Percentiles rank a stretch among this genome's conserved stretches.
Evolutionary conservation across 2,329 filamentous ascomycete genomes (phyloP).

Genomic region (Macroventuria anomochaeta): DNA sequence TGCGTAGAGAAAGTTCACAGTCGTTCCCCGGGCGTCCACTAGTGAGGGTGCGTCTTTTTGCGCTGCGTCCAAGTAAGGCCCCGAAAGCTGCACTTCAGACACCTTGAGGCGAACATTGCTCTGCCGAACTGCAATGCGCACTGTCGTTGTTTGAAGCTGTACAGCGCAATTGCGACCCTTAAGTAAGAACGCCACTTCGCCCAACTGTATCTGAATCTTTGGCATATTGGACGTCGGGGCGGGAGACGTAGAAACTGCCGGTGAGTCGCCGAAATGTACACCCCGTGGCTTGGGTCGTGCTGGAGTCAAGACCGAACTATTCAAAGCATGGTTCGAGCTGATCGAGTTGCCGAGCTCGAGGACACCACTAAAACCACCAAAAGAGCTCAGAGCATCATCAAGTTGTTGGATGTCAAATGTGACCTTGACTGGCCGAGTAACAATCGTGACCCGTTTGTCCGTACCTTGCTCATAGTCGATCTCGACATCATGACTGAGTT

Average conservation of each 20-base stretch:
- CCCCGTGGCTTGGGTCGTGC: constrained; percentile 51
- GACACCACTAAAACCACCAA: constrained; percentile 90
- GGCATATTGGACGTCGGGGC: constrained; percentile 28
- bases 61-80: constrained; percentile 67
- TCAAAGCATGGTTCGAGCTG: constrained; percentile 69
- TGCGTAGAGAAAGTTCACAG: constrained; percentile 70
- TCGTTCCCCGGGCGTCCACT: constrained; percentile 69
- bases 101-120: constrained; percentile 76
- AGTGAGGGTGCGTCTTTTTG: constrained; percentile 66
- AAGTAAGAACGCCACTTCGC: constrained; percentile 77
- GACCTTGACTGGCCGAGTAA: constrained; percentile 77
- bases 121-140: constrained; percentile 79
- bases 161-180: constrained; percentile 78
- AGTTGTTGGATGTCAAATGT: constrained; percentile 79
- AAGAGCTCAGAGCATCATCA: constrained; percentile 86
- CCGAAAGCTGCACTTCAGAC: constrained; percentile 75
- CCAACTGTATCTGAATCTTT: constrained; percentile 79
- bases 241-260: constrained; percentile 33
- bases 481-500: constrained; percentile 40
- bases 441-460: constrained; percentile 62
- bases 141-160: constrained; percentile 75
- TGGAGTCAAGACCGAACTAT: constrained; percentile 41
- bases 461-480: constrained; percentile 41
- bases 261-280: constrained; percentile 63
- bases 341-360: constrained; percentile 88